Base-by-base conservation (phyloP, 2,329 filamentous ascomycete genomes). In the Septoria petroselini region DNA sequence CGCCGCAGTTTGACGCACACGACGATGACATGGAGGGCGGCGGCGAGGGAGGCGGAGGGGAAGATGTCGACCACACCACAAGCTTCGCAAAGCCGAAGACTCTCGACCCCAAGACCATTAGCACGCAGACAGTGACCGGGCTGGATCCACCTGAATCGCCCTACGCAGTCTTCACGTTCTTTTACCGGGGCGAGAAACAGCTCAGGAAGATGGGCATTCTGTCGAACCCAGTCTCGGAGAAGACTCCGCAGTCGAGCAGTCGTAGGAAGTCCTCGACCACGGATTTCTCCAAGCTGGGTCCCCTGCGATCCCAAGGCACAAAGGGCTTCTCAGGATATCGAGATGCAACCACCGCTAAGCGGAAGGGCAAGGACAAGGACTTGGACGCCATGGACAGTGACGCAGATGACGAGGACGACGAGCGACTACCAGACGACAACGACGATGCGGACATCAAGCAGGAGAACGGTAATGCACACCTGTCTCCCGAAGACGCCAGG, bases 11-110 rank as follows among this genome's bases (percentile, higher is more conserved):
- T 58, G 91, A 95, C 68, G 91, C 91, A 2, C 89, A 97, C 62
- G 93, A 97, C 64, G 91, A 95, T 56, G 91, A 95, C 55, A 77
- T 21, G 71, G 72, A 72, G 39, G 76, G 79, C 50, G 72, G 71
- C 12, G 77, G 75, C 5, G 79, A 76, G 42, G 81, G 78, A 31
- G 76, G 76, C 11, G 82, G 87, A 53, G 81, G 86, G 53, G 87
- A 91, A 61, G 89, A 95, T 64, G 81, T 96, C 49, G 93, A 97
- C 71, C 93, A 98, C 68, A 97, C 93, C 1, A 97, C 93, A 6
- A 95, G 91, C 67, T 97, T 97, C 70, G 91, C 91, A 7, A 95
- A 96, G 72, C 91, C 91, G 11, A 97, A 96, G 77, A 86, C 89
- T 1, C 77, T 96, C 45, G 94, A 97, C 72, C 91, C 91, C 0